Evolutionary conservation across 305 asterid species (phyloP).

Genomic region (Vinca major): DNA sequence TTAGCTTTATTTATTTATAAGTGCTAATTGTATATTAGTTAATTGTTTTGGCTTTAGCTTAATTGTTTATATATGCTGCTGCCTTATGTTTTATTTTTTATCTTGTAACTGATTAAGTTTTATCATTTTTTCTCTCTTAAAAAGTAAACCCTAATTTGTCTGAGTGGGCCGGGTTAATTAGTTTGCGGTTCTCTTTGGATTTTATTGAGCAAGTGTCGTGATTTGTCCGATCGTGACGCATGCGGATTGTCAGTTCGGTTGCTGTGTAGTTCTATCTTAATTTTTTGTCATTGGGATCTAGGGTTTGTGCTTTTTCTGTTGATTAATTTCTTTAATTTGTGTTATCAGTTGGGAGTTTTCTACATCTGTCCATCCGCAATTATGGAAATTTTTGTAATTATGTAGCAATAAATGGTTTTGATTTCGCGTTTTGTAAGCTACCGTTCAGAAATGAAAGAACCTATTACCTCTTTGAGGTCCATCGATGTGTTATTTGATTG

Average conservation of each 20-base stretch:
- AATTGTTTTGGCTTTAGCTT: conserved; percentile 7
- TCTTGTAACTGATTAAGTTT: conserved; percentile 8
- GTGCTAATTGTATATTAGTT: not conserved
- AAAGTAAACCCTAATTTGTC: conserved; percentile 15
- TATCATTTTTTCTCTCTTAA: not conserved
- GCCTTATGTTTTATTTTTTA: not conserved
- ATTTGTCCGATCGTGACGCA: conserved; percentile 7
- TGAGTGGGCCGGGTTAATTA: not conserved
- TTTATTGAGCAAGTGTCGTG: not conserved
- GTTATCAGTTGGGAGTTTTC: not conserved
- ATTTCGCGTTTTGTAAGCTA: not conserved
- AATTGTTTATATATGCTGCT: conserved; percentile 2
- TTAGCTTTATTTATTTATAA: not conserved
- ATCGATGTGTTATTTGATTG: not conserved
- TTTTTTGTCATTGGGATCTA: not conserved
- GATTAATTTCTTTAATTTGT: not conserved
- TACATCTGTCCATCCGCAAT: not conserved
- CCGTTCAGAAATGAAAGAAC: not conserved
- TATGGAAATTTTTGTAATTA: not conserved
- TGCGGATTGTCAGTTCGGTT: conserved; percentile 8
- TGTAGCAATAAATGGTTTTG: not conserved
- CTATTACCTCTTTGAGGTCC: not conserved
- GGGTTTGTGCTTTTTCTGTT: not conserved
- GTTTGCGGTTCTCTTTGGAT: not conserved
- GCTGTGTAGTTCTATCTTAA: not conserved